phyloP scores from a whole-genome alignment of 129 eudicot species.

The Centaurea solstitialis region DNA sequence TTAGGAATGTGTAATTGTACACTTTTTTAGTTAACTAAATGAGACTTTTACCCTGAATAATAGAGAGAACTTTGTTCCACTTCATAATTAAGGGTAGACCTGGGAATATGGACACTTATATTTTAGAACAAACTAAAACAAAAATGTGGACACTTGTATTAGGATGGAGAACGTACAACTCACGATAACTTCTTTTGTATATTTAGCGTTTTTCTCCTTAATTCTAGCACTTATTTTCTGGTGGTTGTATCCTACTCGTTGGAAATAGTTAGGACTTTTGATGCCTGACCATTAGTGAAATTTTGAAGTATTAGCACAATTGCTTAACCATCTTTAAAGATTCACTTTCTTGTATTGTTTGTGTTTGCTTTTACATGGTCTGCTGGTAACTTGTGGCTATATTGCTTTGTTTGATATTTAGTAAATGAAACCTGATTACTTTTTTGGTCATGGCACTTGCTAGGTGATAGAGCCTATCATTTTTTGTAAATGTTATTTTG shows the following conservation, averaged over 20 bases:
- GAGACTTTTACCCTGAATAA: too few species aligned
- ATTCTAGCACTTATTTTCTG: background rate
- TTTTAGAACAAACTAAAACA: too few species aligned
- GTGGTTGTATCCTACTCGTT: background rate
- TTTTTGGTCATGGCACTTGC: background rate
- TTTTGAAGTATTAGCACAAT: too few species aligned
- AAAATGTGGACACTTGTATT: too few species aligned
- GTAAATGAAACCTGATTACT: background rate
- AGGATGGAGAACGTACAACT: background rate
- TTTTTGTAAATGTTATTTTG: background rate
- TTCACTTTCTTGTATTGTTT: too few species aligned
- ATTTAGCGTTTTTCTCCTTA: background rate
- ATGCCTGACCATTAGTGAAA: too few species aligned
- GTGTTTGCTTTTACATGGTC: background rate
- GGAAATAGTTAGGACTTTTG: background rate
- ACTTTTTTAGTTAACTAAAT: background rate
- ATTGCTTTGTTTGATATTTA: background rate
- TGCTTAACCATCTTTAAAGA: background rate
- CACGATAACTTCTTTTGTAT: background rate
- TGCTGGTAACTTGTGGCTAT: background rate
- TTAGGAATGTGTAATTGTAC: background rate
- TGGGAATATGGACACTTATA: too few species aligned
- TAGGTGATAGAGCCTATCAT: background rate
- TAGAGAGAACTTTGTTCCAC: background rate
- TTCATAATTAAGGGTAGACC: too few species aligned